Conservation (phyloP, 192 early-diverging fungal genomes). For the Coemansia sp. region DNA sequence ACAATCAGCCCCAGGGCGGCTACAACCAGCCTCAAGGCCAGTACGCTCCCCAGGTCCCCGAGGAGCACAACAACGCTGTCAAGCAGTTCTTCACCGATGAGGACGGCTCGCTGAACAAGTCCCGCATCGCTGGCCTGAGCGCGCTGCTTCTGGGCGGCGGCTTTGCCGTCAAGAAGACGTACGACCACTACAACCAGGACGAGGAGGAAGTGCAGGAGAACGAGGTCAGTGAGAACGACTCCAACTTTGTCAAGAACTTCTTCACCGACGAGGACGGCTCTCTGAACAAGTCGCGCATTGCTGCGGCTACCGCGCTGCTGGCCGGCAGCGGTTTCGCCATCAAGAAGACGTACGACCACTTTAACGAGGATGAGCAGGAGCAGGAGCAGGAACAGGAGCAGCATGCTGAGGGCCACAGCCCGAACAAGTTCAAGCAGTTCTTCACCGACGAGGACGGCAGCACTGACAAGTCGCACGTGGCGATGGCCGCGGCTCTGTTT, state of each 20-base stretch:
- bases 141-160: constrained; percentile 6
- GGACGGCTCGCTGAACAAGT: constrained; percentile 14
- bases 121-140: neutral
- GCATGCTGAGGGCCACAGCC: neutral
- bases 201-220: constrained; percentile 8
- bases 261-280: constrained; percentile 18
- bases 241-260: constrained; percentile 14
- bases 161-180: constrained; percentile 14
- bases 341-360: constrained; percentile 6
- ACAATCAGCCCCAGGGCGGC: constrained; percentile 1
- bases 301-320: neutral
- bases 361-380: constrained; percentile 2
- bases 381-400: neutral
- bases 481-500: constrained; percentile 9
- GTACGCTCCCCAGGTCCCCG: too few species aligned
- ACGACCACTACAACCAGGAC: constrained; percentile 9
- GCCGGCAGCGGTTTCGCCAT: constrained; percentile 6
- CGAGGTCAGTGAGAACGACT: constrained; percentile 2
- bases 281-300: constrained; percentile 20
- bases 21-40: neutral
- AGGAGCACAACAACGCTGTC: constrained; percentile 4
- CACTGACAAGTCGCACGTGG: constrained; percentile 15
- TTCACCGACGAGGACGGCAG: constrained; percentile 28
- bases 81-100: constrained; percentile 17
- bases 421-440: constrained; percentile 9